A percentile compares a stretch with the other conserved stretches of the same genome.
phyloP scores from a whole-genome alignment of 352 stramenopile genomes.

The Phytophthora hibernalis region DNA sequence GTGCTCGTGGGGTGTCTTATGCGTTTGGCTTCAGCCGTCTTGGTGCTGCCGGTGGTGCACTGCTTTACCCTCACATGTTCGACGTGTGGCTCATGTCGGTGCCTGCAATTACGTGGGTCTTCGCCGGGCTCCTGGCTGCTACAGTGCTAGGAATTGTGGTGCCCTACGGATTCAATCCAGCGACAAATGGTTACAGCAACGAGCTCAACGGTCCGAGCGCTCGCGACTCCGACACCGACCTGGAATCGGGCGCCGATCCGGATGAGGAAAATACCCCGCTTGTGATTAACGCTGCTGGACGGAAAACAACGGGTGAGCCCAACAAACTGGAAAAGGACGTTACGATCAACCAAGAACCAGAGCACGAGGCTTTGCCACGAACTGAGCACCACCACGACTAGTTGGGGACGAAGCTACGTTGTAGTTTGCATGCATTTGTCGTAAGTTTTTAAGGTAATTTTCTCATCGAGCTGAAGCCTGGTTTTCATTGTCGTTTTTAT shows the following conservation, averaged over 20 bases:
- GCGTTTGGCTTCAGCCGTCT: conserved; percentile 36
- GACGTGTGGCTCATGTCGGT: conserved; percentile 44
- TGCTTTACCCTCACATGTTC: conserved; percentile 46
- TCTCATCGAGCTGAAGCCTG: background rate
- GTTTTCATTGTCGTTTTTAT: no score
- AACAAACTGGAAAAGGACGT: background rate
- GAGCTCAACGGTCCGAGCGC: background rate
- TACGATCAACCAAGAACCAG: background rate
- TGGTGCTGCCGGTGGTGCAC: conserved; percentile 20
- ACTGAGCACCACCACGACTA: conserved; percentile 4
- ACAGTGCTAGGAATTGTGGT: conserved; percentile 28
- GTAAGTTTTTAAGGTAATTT: conserved; percentile 2
- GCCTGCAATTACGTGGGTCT: conserved; percentile 36
- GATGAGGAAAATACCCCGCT: conserved; percentile 2
- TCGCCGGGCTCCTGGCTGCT: conserved; percentile 26
- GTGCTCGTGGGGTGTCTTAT: conserved; percentile 30
- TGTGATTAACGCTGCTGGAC: conserved; percentile 2
- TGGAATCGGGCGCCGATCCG: conserved; percentile 8
- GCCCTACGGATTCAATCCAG: conserved; percentile 24
- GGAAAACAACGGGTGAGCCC: background rate
- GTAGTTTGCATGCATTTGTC: conserved; percentile 1
- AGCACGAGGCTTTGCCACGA: conserved; percentile 2
- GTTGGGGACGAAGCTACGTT: background rate
- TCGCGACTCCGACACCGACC: conserved; percentile 16
- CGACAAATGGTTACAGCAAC: background rate